Conservation (phyloP, 768 basidiomycete species). For the Agaricus sinodeliciosus region DNA sequence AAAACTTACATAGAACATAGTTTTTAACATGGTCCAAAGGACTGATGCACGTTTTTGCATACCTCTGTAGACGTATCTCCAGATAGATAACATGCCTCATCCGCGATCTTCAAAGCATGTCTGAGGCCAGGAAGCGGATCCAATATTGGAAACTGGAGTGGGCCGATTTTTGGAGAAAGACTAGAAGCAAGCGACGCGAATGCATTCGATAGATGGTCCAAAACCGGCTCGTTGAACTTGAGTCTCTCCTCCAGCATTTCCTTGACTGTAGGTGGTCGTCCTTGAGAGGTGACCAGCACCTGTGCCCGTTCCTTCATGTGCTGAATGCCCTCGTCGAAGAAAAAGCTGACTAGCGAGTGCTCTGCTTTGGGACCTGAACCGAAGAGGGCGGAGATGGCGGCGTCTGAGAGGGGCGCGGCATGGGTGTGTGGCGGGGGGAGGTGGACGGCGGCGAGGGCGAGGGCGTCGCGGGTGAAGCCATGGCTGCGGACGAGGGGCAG, state of each 20-base stretch:
- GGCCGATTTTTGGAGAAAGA: conserved; percentile 11
- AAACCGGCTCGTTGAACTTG: conserved; percentile 59
- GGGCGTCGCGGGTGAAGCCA: conserved; percentile 69
- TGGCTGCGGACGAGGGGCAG: conserved; percentile 57
- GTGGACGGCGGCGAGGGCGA: conserved; percentile 56
- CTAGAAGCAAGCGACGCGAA: conserved; percentile 63
- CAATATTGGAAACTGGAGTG: conserved; percentile 33
- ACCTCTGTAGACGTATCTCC: conserved; percentile 56
- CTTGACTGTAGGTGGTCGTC: conserved; percentile 27
- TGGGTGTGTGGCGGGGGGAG: conserved; percentile 43
- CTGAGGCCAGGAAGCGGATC: conserved; percentile 55
- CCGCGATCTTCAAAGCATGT: conserved; percentile 58
- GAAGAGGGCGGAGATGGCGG: conserved; percentile 67
- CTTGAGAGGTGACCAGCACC: conserved; percentile 5
- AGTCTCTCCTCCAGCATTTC: conserved; percentile 52
- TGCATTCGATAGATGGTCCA: conserved; percentile 65
- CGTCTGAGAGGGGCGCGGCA: conserved; percentile 57
- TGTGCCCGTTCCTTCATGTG: conserved; percentile 32
- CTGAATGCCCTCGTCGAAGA: conserved; percentile 60
- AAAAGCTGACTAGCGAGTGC: conserved; percentile 58
- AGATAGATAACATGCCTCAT: conserved; percentile 59
- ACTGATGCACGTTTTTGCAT: conserved; percentile 15
- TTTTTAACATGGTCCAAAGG: background rate
- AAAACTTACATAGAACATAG: conserved; percentile 32
- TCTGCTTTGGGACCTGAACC: conserved; percentile 63